phyloP scores from a whole-genome alignment of 805 yeast species.

The Candida wancherniae region DNA sequence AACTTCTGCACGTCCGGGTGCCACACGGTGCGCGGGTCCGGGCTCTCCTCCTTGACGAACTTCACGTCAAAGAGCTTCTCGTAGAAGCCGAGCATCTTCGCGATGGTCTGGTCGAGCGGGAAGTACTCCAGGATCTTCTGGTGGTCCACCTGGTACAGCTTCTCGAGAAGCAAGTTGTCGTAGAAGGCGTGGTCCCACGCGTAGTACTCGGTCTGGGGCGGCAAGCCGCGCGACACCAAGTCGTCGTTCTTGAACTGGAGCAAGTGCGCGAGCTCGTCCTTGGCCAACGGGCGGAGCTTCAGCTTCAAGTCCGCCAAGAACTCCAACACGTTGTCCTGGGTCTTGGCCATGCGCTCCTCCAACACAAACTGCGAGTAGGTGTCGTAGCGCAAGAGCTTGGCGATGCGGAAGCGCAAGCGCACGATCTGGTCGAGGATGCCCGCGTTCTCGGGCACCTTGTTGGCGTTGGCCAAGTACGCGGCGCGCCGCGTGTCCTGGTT shows the following conservation, averaged over 20 bases:
- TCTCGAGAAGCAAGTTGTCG: conserved; percentile 60
- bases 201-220: conserved; percentile 37
- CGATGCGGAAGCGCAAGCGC: conserved; percentile 55
- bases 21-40: conserved; percentile 52
- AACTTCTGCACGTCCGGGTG: conserved; percentile 73
- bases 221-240: conserved; percentile 40
- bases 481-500: conserved; percentile 58
- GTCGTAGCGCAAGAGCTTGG: conserved; percentile 59
- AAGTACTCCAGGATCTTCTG: conserved; percentile 70
- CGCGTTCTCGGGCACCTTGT: conserved; percentile 58
- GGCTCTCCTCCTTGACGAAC: conserved; percentile 49
- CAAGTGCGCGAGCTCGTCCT: conserved; percentile 47
- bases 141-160: conserved; percentile 67
- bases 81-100: conserved; percentile 66
- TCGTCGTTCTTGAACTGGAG: conserved; percentile 51
- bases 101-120: conserved; percentile 65
- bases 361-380: conserved; percentile 66
- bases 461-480: conserved; percentile 65
- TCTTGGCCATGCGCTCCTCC: conserved; percentile 79
- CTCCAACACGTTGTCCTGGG: conserved; percentile 50
- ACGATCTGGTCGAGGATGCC: conserved; percentile 57
- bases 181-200: conserved; percentile 75
- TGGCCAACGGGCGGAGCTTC: conserved; percentile 58
- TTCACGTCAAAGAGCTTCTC: conserved; percentile 65
- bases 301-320: conserved; percentile 60